Evolutionary conservation across 73 alveolate genomes (phyloP), one percentile per base, ranked within the genome.

Genomic region (Paramecium sexaurelia): DNA sequence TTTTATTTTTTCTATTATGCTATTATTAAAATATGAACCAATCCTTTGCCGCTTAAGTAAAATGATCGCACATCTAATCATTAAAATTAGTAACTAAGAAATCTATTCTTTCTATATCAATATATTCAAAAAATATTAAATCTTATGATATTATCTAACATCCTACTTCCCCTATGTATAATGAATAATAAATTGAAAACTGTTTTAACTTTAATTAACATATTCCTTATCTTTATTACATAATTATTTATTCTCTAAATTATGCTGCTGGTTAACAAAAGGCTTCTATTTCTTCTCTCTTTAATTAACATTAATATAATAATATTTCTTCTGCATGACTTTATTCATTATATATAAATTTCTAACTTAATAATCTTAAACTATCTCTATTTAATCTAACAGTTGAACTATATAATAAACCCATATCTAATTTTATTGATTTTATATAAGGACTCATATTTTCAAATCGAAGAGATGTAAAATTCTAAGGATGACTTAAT

Each of bases 81-180:
- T 78, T 78, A 37, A 19, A 78, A 78, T 78, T 78, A 20, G 90
- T 78, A 24, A 78, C 90, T 17, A 37, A 20, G 19, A 41, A 19
- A 24, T 41, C 75, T 22, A 78, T 22, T 78, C 90, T 78, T 17
- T 39, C 73, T 0, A 78, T 41, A 5, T 22, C 55, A 1, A 78
- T 39, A 78, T 78, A 78, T 45, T 78, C 90, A 40, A 78, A 78
- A 45, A 40, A 78, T 22, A 43, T 41, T 39, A 78, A 19, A 78
- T 78, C 71, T 11, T 45, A 41, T 8, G 27, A 17, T 7, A 78
- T 29, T 10, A 78, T 19, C 7, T 78, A 73, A 3, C 33, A 37
- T 20, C 90, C 90, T 41, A 6, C 55, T 24, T 78, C 90, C 4
- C 43, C 43, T 6, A 78, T 29, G 41, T 78, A 78, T 24, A 78